Evolutionary conservation across 768 basidiomycete species (phyloP).

Genomic region (Austroboletus eburneus): DNA sequence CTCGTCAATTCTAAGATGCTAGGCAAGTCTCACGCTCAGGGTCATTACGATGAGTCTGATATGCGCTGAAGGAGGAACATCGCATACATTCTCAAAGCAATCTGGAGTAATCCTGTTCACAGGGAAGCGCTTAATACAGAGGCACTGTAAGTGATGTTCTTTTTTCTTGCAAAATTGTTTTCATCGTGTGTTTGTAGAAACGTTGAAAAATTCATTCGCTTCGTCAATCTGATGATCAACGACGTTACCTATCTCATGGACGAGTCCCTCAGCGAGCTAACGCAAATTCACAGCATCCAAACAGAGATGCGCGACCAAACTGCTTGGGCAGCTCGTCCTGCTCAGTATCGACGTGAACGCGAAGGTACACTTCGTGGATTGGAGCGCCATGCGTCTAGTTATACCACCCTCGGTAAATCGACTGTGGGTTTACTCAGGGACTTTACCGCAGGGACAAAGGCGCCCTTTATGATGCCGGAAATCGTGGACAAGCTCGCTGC

Average conservation of each 20-base stretch:
- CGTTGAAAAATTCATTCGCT: slow-evolving; percentile 90
- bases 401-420: slow-evolving; percentile 80
- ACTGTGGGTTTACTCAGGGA: slow-evolving; percentile 89
- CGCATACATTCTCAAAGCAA: slow-evolving; percentile 76
- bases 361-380: slow-evolving; percentile 72
- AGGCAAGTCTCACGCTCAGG: slow-evolving; percentile 33
- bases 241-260: slow-evolving; percentile 98
- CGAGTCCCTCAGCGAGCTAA: slow-evolving; percentile 85
- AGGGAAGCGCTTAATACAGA: slow-evolving; percentile 81
- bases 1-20: slow-evolving; percentile 40
- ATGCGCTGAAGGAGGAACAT: slow-evolving; percentile 69
- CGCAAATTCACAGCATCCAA: slow-evolving; percentile 85
- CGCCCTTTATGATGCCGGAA: slow-evolving; percentile 93
- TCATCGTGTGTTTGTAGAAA: slow-evolving; percentile 43
- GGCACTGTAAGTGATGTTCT: slow-evolving; percentile 52
- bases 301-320: slow-evolving; percentile 74
- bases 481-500: slow-evolving; percentile 94
- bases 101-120: slow-evolving; percentile 90
- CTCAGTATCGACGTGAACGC: slow-evolving; percentile 78
- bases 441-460: slow-evolving; percentile 88
- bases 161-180: neutral
- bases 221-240: slow-evolving; percentile 98
- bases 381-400: slow-evolving; percentile 81
- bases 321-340: slow-evolving; percentile 63
- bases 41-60: slow-evolving; percentile 9